These are phyloP conservation scores for Firmiana major DNA, from an alignment of 345 rosid genomes.

Conservation along the genomic window DNA sequence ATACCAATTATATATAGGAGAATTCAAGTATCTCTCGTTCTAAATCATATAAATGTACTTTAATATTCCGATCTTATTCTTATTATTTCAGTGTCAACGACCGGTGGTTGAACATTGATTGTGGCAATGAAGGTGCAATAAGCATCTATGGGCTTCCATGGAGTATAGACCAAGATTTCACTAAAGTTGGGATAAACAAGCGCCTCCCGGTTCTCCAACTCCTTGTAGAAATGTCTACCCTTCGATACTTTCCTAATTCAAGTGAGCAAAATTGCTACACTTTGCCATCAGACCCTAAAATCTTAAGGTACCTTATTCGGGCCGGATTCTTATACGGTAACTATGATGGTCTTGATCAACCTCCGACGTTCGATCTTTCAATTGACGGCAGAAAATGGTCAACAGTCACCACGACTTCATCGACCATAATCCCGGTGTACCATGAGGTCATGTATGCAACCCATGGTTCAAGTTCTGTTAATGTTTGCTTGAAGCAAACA, in stretches of 20 bases:
- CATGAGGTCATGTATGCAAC: not conserved
- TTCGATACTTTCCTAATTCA: slow-evolving; percentile 21
- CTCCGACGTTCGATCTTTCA: slow-evolving; percentile 21
- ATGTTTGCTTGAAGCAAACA: slow-evolving; percentile 15
- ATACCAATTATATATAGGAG: no score
- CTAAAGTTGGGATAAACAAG: not conserved
- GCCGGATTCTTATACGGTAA: slow-evolving; percentile 29
- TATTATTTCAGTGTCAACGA: not conserved
- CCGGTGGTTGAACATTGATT: not conserved
- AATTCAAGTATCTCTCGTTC: no score
- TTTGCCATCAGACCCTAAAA: not conserved
- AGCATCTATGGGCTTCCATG: not conserved
- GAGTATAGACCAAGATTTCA: not conserved
- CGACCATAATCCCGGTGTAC: not conserved
- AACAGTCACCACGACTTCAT: slow-evolving; percentile 3
- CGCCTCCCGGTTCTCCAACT: not conserved
- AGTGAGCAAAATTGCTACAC: slow-evolving; percentile 20
- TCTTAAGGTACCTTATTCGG: slow-evolving; percentile 13
- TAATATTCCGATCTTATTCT: not conserved
- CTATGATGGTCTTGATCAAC: slow-evolving; percentile 13
- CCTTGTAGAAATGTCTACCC: slow-evolving; percentile 19
- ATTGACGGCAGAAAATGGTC: slow-evolving; percentile 18
- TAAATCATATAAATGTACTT: no score
- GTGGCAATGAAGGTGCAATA: not conserved
- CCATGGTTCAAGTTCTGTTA: not conserved